Evolutionary conservation across 495 filamentous ascomycete genomes (phyloP), one percentile per base, ranked within the genome.

Genomic region (Thermochaetoides thermophila): DNA sequence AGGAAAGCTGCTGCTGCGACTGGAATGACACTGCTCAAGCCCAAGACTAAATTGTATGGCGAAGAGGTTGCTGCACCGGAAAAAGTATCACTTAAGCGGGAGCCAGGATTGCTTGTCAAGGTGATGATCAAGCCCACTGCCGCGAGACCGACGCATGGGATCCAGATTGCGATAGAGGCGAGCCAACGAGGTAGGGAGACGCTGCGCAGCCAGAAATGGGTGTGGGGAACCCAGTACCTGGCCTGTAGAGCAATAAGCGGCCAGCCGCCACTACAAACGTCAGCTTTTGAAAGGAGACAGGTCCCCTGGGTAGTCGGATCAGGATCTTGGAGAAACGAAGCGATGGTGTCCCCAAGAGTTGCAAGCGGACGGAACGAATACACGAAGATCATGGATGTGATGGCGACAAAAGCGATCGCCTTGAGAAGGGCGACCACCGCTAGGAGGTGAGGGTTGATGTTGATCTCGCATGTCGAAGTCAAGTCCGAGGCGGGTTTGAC

Each of bases 271-370:
- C 49, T 38, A n/a, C 43, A 38, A 34, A 63, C 48, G 35, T 64
- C 58, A 19, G 41, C 19, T 32, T 62, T 63, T 14, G 53, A 50
- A 13, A 66, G 44, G 13, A 66, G 51, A 22, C 49, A 63, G 12
- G 45, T 38, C 13, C 46, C 47, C 11, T 37, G 46, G 1, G 61
- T 61, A 7, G 45, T 47, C 1, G 45, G 35, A 31, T 64, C 59
- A 0, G 63, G 58, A 5, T 56, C 39, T 10, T 38, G 43, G 28
- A 66, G 56, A 36, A 63, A 66, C n/a, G 59, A 64, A 30, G 45
- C 37, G 37, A 66, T 55, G 19, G 62, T 50, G 29, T 66, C 62
- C 38, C 62, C 60, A 14, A 64, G 48, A 3, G 60, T 64, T 5
- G 45, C 54, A 15, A 66, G 53, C 7, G 60, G 62, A 12, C 46